Base-by-base conservation (phyloP, 306 rosid genomes). In the Glycine tomentella region DNA sequence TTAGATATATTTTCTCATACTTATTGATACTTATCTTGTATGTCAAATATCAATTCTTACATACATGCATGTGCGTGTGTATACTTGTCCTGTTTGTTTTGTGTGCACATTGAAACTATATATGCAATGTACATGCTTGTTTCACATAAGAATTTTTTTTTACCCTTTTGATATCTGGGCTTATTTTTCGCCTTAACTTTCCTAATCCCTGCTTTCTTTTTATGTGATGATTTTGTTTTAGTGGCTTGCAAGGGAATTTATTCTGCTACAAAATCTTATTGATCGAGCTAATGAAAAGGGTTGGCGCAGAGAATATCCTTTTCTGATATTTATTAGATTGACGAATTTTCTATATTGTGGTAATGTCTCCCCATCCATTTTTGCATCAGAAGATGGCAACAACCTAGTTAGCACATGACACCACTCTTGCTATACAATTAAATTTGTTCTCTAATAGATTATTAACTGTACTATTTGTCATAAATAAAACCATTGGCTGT, bases 291-390 rank as follows among this genome's bases (percentile, higher is more conserved):
- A 92, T 78, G 98, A 94, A 70, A 94, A 91, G 89, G 98, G 98
- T 8, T 87, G 94, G 97, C 97, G 97, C 34, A 87, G 82, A 88
- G 98, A 94, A 94, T 94, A 94, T 94, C 98, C 98, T 94, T 87
- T 81, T 34, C 81, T 76, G 72, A 75, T 78, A 65, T 16, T 80
- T 67, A 56, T 57, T 77, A 17, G 64, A 56, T 81, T 3, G 58
- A 50, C 61, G 14, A 1, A 16, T 51, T 66, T 62, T 58, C 75
- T 50, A 2, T 48, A 13, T 69, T 7, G 55, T 45, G 67, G 40
- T 63, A 16, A 74, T 62, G 25, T 66, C 66, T 72, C 57, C 63
- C 48, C 38, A 40, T 45, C 51, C 49, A 46, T 50, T 57, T 80
- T 75, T 56, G 69, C 33, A 8, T 84, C 71, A 14, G 61, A 76